A percentile compares a stretch with the other conserved stretches of the same genome.
phyloP scores from a whole-genome alignment of 441 rosid genomes.

The Adansonia grandidieri region DNA sequence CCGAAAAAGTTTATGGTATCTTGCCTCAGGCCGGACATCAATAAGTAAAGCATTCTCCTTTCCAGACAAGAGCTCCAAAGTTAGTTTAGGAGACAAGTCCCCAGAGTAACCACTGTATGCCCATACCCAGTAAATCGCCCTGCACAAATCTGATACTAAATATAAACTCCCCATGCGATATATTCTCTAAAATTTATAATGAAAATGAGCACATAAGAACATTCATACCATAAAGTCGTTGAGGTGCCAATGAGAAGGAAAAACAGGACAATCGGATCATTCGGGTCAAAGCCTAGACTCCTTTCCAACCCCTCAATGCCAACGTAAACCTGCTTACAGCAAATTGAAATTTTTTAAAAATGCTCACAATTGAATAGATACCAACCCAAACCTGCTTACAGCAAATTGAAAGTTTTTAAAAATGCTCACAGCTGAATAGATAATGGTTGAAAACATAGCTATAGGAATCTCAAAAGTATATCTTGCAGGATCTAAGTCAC shows the following conservation, averaged over 20 bases:
- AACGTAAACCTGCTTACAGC: slow-evolving; percentile 55
- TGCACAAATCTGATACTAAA: slow-evolving; percentile 81
- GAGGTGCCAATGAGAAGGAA: slow-evolving; percentile 70
- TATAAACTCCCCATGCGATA: slow-evolving; percentile 48
- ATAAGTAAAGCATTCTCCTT: slow-evolving; percentile 74
- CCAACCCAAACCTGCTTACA: neutral
- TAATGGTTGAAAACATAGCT: neutral
- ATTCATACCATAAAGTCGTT: slow-evolving; percentile 81
- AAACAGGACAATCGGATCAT: slow-evolving; percentile 82
- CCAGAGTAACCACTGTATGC: slow-evolving; percentile 88
- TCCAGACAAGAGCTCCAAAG: slow-evolving; percentile 74
- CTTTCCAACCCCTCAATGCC: slow-evolving; percentile 75
- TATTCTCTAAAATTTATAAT: slow-evolving; percentile 26
- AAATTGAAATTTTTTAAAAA: slow-evolving; percentile 19
- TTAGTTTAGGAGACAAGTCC: slow-evolving; percentile 77
- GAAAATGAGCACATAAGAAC: slow-evolving; percentile 35
- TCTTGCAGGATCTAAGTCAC: neutral
- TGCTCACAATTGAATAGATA: neutral
- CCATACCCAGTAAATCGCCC: slow-evolving; percentile 84
- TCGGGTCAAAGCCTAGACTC: slow-evolving; percentile 78
- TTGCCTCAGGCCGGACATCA: slow-evolving; percentile 97
- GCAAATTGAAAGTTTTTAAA: too few species aligned
- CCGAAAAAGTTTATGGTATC: slow-evolving; percentile 50
- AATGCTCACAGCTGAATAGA: too few species aligned
- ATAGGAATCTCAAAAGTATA: neutral